Evolutionary conservation across 2,329 filamentous ascomycete species (phyloP).

Genomic region (Tolypocladium amazonense): DNA sequence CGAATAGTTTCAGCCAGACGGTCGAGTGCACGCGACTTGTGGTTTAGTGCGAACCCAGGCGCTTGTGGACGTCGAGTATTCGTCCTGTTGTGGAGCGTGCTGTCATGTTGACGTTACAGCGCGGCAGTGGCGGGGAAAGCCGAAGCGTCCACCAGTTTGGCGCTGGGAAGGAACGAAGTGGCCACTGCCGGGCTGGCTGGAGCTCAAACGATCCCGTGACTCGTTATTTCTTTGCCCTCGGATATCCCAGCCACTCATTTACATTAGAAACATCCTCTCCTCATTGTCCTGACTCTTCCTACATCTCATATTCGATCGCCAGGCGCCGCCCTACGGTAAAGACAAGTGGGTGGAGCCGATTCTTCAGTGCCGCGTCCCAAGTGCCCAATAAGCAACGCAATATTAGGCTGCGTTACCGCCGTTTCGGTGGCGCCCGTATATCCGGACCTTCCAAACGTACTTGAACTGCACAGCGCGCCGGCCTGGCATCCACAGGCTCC

Average conservation of each 20-base stretch:
- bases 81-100: background rate
- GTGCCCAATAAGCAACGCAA: background rate
- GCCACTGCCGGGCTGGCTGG: background rate
- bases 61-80: too few species aligned
- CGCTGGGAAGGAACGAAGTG: background rate
- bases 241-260: background rate
- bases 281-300: background rate
- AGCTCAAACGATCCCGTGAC: background rate
- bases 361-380: background rate
- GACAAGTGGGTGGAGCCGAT: background rate
- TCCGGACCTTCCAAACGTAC: background rate
- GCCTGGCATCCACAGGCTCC: background rate
- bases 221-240: background rate
- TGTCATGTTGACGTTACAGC: background rate
- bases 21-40: too few species aligned
- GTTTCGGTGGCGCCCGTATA: background rate
- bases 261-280: background rate
- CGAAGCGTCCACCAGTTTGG: background rate
- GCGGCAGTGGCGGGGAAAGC: background rate
- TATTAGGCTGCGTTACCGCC: background rate
- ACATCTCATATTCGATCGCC: background rate
- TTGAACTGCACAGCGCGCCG: background rate
- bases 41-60: too few species aligned
- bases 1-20: too few species aligned
- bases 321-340: background rate